Evolutionary conservation across 1,139 yeast genomes (phyloP).

Genomic region (Yamadazyma diospyri): DNA sequence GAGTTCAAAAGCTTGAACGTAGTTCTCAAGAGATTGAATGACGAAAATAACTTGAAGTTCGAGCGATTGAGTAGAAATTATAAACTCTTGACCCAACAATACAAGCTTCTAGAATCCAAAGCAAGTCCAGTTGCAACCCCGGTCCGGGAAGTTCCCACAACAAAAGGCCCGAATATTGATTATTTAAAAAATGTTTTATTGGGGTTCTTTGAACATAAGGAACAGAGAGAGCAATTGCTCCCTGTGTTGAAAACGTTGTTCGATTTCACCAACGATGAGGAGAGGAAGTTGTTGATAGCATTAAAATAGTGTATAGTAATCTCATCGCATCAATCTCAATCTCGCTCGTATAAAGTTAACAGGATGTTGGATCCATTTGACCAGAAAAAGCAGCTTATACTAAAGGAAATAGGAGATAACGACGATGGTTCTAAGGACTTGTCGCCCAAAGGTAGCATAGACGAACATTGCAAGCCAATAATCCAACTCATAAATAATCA

Average conservation of each 20-base stretch:
- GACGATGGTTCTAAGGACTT: constrained; percentile 52
- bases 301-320: constrained; percentile 31
- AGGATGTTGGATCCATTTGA: constrained; percentile 54
- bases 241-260: constrained; percentile 82
- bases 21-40: constrained; percentile 60
- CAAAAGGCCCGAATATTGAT: constrained; percentile 43
- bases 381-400: constrained; percentile 61
- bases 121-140: neutral
- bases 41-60: constrained; percentile 62
- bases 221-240: constrained; percentile 78
- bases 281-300: constrained; percentile 62
- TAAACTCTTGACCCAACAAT: constrained; percentile 57
- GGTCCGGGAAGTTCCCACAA: neutral
- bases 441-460: constrained; percentile 85
- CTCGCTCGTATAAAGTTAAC: neutral
- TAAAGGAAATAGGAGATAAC: constrained; percentile 49
- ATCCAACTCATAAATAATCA: constrained; percentile 63
- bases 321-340: neutral
- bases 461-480: constrained; percentile 65
- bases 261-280: constrained; percentile 66
- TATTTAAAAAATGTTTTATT: constrained; percentile 83
- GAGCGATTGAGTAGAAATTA: constrained; percentile 67
- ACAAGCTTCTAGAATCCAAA: constrained; percentile 30
- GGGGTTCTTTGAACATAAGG: constrained; percentile 87
- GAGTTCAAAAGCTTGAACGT: constrained; percentile 58